Evolutionary conservation across 139 green algal genomes (phyloP).

Genomic region (Parachlorella kessleri): DNA sequence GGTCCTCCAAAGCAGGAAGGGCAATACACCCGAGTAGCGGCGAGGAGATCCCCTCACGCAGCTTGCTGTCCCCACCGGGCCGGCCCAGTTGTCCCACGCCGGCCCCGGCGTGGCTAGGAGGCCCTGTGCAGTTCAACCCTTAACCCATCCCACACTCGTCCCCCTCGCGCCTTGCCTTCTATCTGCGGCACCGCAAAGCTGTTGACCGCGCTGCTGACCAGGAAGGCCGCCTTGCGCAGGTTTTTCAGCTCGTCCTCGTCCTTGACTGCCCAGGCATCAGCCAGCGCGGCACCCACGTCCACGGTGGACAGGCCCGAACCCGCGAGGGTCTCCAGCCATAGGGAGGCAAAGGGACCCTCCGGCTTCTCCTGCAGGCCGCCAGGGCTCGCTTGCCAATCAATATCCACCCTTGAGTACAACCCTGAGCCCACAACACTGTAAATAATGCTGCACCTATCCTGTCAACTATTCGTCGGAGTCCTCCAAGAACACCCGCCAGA

Average conservation of each 20-base stretch:
- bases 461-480: too few relatives aligned
- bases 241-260: constrained; percentile 83
- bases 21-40: not conserved
- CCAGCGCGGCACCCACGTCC: constrained; percentile 62
- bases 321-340: constrained; percentile 47
- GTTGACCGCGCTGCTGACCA: constrained; percentile 71
- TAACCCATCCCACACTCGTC: not conserved
- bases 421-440: not conserved
- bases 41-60: too few relatives aligned
- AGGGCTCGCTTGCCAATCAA: not conserved
- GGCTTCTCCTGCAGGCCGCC: constrained; percentile 63
- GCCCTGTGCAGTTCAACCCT: constrained; percentile 4
- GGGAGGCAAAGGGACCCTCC: constrained; percentile 61
- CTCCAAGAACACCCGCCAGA: too few relatives aligned
- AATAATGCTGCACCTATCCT: too few relatives aligned
- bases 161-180: too few relatives aligned
- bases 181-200: constrained; percentile 75
- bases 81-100: too few relatives aligned
- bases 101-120: not conserved
- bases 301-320: constrained; percentile 38
- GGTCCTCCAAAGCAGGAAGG: not conserved
- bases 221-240: constrained; percentile 87
- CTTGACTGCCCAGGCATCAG: constrained; percentile 77
- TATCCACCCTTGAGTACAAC: not conserved
- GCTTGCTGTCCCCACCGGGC: too few relatives aligned